Evolutionary conservation across 1,284 basidiomycete genomes (phyloP).

Genomic region (Boletus austroedulis): DNA sequence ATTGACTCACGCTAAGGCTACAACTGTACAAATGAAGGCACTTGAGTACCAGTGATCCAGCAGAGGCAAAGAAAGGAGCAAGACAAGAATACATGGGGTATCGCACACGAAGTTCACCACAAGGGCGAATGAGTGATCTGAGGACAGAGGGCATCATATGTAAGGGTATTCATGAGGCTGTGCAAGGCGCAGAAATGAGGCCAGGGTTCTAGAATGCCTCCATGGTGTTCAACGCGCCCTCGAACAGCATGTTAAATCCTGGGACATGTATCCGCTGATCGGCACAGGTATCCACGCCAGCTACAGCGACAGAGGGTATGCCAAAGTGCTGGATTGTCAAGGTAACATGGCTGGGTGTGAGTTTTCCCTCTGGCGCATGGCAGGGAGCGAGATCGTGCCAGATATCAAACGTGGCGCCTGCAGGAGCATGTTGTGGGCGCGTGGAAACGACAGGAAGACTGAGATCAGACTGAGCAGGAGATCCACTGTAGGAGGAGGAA

Average conservation of each 20-base stretch:
- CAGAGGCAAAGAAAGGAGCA: too few relatives aligned
- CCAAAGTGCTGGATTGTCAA: constrained; percentile 9
- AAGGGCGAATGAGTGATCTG: too few relatives aligned
- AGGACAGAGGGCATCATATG: neutral
- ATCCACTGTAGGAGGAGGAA: constrained; percentile 46
- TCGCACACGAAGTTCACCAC: too few relatives aligned
- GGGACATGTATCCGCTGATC: neutral
- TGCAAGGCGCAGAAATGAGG: neutral
- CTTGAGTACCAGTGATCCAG: too few relatives aligned
- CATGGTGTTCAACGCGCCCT: constrained; percentile 9
- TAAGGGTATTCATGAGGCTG: neutral
- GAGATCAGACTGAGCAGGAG: constrained; percentile 43
- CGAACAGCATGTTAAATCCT: constrained; percentile 27
- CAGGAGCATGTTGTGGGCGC: constrained; percentile 32
- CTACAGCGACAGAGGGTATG: constrained; percentile 7
- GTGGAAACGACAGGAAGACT: constrained; percentile 38
- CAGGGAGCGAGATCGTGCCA: constrained; percentile 23
- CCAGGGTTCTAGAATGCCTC: constrained; percentile 3
- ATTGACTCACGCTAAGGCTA: too few relatives aligned
- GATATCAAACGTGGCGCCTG: constrained; percentile 20
- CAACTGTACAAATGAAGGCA: too few relatives aligned
- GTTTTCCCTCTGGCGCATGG: constrained; percentile 6
- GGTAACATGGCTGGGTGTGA: neutral
- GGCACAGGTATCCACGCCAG: constrained; percentile 8
- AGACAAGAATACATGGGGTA: too few relatives aligned